Evolutionary conservation across 179 eudicot genomes (phyloP).

Genomic region (Drosera spatulata): DNA sequence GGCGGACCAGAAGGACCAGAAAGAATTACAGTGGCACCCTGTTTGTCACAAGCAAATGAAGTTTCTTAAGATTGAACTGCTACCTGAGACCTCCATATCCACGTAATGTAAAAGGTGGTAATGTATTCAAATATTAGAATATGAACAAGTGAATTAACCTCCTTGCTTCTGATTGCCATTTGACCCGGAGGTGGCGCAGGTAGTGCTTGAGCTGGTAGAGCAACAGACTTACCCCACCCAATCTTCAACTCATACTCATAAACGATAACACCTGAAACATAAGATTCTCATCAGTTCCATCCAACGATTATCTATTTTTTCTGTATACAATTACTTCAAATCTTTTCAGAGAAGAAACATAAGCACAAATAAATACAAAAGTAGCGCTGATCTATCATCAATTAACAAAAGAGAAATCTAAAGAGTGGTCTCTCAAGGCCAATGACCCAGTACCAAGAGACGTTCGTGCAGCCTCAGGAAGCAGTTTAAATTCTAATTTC

Average conservation of each 20-base stretch:
- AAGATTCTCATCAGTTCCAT: neutral
- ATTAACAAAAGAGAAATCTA: too few species aligned
- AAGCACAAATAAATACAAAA: too few species aligned
- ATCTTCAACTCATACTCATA: slow-evolving; percentile 96
- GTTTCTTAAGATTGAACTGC: neutral
- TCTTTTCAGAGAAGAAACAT: too few species aligned
- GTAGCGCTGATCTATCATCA: too few species aligned
- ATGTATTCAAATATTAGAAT: slow-evolving; percentile 1
- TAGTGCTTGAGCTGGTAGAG: slow-evolving; percentile 94
- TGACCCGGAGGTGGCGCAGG: slow-evolving; percentile 99
- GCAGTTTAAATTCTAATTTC: too few species aligned
- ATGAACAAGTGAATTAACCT: slow-evolving; percentile 33
- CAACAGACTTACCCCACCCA: slow-evolving; percentile 99
- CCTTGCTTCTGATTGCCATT: slow-evolving; percentile 99
- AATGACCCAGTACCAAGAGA: too few species aligned
- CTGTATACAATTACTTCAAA: neutral
- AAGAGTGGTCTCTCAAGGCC: too few species aligned
- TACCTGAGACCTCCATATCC: too few species aligned
- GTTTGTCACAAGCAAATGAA: slow-evolving; percentile 17
- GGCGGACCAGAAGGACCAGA: slow-evolving; percentile 98
- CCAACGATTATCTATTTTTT: neutral
- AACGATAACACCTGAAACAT: slow-evolving; percentile 70
- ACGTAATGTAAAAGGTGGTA: too few species aligned
- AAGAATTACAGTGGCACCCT: slow-evolving; percentile 89
- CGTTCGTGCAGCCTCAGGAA: too few species aligned